Evolutionary conservation across 1,284 basidiomycete species (phyloP).

Genomic region (Austroboletus niveus): DNA sequence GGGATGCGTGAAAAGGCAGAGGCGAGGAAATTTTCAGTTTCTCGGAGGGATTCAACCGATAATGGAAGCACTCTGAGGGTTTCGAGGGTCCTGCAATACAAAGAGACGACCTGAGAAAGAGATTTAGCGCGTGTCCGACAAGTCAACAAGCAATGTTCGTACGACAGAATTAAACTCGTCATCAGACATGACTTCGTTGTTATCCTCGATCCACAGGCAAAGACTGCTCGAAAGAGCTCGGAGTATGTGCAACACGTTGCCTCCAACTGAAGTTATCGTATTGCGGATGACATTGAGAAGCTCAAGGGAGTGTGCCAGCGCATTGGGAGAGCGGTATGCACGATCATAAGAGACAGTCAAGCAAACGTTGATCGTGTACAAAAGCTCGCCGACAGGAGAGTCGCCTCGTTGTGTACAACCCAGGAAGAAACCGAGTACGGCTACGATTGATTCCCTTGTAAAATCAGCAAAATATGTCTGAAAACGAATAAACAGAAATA

Average conservation of each 20-base stretch:
- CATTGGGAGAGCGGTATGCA: conserved; percentile 23
- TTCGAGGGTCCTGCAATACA: conserved; percentile 46
- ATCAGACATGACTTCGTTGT: conserved; percentile 36
- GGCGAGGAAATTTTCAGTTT: conserved; percentile 42
- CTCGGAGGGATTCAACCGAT: conserved; percentile 38
- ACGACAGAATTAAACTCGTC: conserved; percentile 50
- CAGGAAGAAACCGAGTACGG: conserved; percentile 22
- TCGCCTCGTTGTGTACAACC: conserved; percentile 3
- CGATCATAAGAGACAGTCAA: conserved; percentile 37
- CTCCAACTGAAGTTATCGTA: conserved; percentile 28
- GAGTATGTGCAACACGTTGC: conserved; percentile 34
- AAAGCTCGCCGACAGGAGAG: conserved; percentile 14
- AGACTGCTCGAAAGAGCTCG: conserved; percentile 39
- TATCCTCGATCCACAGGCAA: conserved; percentile 53
- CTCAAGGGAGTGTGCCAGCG: conserved; percentile 30
- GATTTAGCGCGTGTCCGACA: background rate
- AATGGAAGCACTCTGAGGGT: conserved; percentile 37
- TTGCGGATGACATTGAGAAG: conserved; percentile 36
- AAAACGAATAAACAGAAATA: conserved; percentile 4
- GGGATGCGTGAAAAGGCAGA: conserved; percentile 49
- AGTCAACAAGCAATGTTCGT: conserved; percentile 14
- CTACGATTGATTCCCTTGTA: conserved; percentile 20
- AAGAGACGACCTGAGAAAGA: conserved; percentile 37
- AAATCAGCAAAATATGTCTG: conserved; percentile 8
- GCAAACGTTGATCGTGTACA: conserved; percentile 25